A percentile compares a stretch with the other conserved stretches of the same genome.
Conservation (phyloP, 352 stramenopile species). For the Phytophthora sp. region DNA sequence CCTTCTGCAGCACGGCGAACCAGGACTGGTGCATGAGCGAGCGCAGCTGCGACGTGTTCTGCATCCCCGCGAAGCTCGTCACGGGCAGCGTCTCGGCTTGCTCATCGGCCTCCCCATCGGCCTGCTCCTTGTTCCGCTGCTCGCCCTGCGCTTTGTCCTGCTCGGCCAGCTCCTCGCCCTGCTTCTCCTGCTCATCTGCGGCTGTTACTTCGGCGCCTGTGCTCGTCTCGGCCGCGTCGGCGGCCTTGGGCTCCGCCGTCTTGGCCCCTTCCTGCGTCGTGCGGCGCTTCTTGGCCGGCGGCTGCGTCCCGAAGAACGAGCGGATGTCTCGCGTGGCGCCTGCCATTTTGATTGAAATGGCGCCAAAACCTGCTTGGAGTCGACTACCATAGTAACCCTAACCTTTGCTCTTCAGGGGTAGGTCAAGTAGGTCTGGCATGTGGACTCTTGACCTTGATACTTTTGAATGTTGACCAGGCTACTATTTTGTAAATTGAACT, state of each 20-base stretch:
- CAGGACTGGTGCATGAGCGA: slow-evolving; percentile 64
- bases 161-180: not conserved
- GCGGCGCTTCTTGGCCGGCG: slow-evolving; percentile 39
- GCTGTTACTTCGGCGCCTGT: not conserved
- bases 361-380: too few species aligned
- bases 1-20: slow-evolving; percentile 58
- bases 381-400: too few species aligned
- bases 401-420: too few species aligned
- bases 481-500: too few species aligned
- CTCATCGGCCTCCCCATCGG: slow-evolving; percentile 1
- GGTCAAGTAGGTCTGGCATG: too few species aligned
- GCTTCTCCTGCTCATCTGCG: not conserved
- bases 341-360: too few species aligned
- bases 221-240: not conserved
- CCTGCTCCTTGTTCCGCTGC: not conserved
- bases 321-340: slow-evolving; percentile 53
- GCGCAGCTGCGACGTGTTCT: slow-evolving; percentile 37
- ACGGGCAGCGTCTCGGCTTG: slow-evolving; percentile 17
- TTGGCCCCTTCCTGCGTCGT: not conserved
- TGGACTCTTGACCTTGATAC: too few species aligned
- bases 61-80: slow-evolving; percentile 33
- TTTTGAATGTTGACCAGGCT: too few species aligned
- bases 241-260: too few species aligned
- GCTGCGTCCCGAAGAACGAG: slow-evolving; percentile 57
- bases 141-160: not conserved